Percentiles rank a stretch among this genome's conserved stretches.
Conservation (phyloP, 768 basidiomycete species). For the Lentinula sp. region DNA sequence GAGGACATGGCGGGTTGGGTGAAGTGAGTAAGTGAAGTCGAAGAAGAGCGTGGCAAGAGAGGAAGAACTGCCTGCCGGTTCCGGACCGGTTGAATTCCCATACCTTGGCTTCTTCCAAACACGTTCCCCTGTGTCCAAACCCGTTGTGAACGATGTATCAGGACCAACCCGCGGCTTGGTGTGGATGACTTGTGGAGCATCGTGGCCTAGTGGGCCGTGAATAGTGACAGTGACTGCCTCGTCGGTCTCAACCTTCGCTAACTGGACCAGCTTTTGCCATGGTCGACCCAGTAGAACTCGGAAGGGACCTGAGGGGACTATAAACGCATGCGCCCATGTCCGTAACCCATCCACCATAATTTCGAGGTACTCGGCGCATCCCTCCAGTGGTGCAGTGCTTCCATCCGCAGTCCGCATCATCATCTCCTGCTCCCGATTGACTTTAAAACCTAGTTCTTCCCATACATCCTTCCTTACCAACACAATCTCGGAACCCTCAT, state of each 20-base stretch:
- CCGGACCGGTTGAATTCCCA: no score
- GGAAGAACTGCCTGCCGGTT: no score
- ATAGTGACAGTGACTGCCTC: background rate
- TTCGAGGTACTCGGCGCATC: slow-evolving; percentile 11
- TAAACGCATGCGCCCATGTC: slow-evolving; percentile 18
- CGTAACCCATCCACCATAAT: slow-evolving; percentile 11
- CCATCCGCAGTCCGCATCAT: slow-evolving; percentile 19
- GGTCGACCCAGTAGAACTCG: background rate
- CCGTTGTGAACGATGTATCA: no score
- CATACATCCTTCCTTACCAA: no score
- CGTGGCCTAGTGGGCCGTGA: background rate
- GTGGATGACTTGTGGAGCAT: no score
- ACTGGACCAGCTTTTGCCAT: slow-evolving; percentile 14
- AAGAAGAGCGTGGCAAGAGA: no score
- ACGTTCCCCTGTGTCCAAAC: no score
- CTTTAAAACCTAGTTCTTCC: slow-evolving; percentile 5
- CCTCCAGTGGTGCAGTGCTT: background rate
- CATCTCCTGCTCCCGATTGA: slow-evolving; percentile 14
- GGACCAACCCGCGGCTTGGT: no score
- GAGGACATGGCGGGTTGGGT: no score
- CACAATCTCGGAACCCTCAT: no score
- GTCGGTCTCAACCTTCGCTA: slow-evolving; percentile 9
- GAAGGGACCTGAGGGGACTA: slow-evolving; percentile 14
- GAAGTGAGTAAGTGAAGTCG: no score
- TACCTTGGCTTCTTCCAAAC: no score